These are phyloP conservation scores for Microdochium paspali DNA, from an alignment of 2,329 filamentous ascomycete genomes.

Conservation along the genomic window DNA sequence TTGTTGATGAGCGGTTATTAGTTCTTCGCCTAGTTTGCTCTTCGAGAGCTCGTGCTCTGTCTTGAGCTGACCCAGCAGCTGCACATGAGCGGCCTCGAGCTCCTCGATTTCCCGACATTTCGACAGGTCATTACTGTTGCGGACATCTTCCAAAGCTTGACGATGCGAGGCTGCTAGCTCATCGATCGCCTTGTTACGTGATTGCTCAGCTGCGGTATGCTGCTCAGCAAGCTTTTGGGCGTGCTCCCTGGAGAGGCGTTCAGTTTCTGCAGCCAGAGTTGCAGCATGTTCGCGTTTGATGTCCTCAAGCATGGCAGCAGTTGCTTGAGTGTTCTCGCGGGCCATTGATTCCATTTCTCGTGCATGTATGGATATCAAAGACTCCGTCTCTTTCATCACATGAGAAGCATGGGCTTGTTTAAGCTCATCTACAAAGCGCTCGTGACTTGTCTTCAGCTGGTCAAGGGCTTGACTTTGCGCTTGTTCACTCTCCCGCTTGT, in stretches of 20 bases:
- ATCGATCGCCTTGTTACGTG: background rate
- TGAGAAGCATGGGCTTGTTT: background rate
- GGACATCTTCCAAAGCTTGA: background rate
- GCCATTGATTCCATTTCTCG: background rate
- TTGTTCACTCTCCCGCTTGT: conserved; percentile 13
- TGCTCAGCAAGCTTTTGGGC: background rate
- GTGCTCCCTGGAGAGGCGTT: background rate
- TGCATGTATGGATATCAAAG: background rate
- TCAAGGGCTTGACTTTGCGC: conserved; percentile 1
- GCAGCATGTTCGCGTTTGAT: background rate
- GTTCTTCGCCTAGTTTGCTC: conserved; percentile 5
- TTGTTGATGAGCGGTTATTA: conserved; percentile 6
- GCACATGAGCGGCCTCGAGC: conserved; percentile 8
- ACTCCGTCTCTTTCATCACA: background rate
- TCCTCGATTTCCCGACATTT: conserved; percentile 14
- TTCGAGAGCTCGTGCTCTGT: conserved; percentile 8
- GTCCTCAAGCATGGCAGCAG: background rate
- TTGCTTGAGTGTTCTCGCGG: background rate
- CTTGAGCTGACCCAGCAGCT: background rate
- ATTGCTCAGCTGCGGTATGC: background rate
- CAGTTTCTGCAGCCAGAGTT: background rate
- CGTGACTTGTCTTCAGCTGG: background rate
- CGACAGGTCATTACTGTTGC: conserved; percentile 3
- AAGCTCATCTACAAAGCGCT: background rate
- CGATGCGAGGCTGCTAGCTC: background rate